Conservation (phyloP, 2,329 filamentous ascomycete genomes). For the Keithomyces neogunnii region DNA sequence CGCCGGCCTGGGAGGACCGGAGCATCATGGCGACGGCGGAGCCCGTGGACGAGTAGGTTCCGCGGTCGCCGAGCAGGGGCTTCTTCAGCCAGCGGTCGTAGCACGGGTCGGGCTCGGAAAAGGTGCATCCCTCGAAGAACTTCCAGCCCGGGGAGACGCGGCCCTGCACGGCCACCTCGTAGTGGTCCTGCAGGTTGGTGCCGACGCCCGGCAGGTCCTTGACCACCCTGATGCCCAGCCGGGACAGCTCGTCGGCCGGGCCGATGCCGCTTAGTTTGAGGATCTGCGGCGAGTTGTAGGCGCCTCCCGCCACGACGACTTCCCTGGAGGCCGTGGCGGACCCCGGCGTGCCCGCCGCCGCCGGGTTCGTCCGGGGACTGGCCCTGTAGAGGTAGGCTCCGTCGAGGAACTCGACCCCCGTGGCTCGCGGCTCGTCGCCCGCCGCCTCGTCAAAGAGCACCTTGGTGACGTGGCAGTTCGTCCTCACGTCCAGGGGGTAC, state of each 20-base stretch:
- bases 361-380: slow-evolving; percentile 28
- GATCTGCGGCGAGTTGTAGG: slow-evolving; percentile 37
- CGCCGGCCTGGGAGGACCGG: slow-evolving; percentile 18
- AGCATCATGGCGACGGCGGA: slow-evolving; percentile 14
- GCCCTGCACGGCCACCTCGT: slow-evolving; percentile 17
- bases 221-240: slow-evolving; percentile 40
- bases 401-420: slow-evolving; percentile 33
- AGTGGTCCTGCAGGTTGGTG: slow-evolving; percentile 33
- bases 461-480: slow-evolving; percentile 24
- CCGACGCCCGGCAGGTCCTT: slow-evolving; percentile 55
- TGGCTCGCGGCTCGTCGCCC: slow-evolving; percentile 22
- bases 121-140: slow-evolving; percentile 18
- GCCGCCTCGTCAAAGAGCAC: slow-evolving; percentile 23
- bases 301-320: slow-evolving; percentile 39
- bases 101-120: slow-evolving; percentile 24
- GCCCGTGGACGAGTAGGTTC: slow-evolving; percentile 16
- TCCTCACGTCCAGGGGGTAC: slow-evolving; percentile 13
- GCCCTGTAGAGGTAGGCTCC: slow-evolving; percentile 33
- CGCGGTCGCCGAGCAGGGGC: slow-evolving; percentile 6
- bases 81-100: slow-evolving; percentile 20
- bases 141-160: slow-evolving; percentile 7
- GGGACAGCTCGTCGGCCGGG: slow-evolving; percentile 26
- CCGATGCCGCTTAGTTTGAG: slow-evolving; percentile 39
- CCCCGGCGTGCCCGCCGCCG: slow-evolving; percentile 12
- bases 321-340: slow-evolving; percentile 28